Percentiles rank a stretch among this genome's conserved stretches.
Evolutionary conservation across 139 green algal species (phyloP).

Genomic region (Micromonas pusilla): DNA sequence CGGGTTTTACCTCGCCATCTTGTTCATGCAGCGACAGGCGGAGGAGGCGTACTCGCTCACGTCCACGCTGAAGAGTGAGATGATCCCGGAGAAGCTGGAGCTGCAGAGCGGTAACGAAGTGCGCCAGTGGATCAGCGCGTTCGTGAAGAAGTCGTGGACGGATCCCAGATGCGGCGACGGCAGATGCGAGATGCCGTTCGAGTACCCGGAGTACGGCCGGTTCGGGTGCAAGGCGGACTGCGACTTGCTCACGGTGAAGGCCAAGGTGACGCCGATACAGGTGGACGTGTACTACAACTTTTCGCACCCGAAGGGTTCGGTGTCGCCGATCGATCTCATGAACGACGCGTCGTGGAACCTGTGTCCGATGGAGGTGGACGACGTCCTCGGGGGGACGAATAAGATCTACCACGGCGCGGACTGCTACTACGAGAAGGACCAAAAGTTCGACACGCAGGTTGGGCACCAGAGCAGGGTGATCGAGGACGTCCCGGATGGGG

Average conservation of each 20-base stretch:
- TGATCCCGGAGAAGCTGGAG: not conserved
- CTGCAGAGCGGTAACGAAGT: not conserved
- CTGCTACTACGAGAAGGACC: constrained; percentile 64
- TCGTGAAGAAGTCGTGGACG: constrained; percentile 58
- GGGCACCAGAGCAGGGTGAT: constrained; percentile 39
- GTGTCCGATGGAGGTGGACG: constrained; percentile 15
- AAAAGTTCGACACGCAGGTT: constrained; percentile 50
- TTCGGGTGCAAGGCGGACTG: constrained; percentile 81
- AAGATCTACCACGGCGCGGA: constrained; percentile 39
- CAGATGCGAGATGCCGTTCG: constrained; percentile 67
- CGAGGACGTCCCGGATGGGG: constrained; percentile 58
- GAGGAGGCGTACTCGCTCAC: constrained; percentile 49
- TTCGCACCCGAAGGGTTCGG: constrained; percentile 53
- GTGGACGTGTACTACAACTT: constrained; percentile 70
- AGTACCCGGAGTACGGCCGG: constrained; percentile 68
- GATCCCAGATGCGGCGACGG: constrained; percentile 77
- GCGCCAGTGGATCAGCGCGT: not conserved
- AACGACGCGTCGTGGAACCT: constrained; percentile 39
- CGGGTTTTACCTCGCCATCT: constrained; percentile 52
- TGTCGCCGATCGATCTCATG: constrained; percentile 64
- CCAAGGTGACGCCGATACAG: constrained; percentile 53
- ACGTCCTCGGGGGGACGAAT: not conserved
- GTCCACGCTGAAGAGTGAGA: not conserved
- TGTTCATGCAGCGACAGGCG: constrained; percentile 59
- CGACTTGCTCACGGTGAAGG: constrained; percentile 25